Base-by-base conservation (phyloP, 257 asterid genomes). In the Phtheirospermum japonicum region DNA sequence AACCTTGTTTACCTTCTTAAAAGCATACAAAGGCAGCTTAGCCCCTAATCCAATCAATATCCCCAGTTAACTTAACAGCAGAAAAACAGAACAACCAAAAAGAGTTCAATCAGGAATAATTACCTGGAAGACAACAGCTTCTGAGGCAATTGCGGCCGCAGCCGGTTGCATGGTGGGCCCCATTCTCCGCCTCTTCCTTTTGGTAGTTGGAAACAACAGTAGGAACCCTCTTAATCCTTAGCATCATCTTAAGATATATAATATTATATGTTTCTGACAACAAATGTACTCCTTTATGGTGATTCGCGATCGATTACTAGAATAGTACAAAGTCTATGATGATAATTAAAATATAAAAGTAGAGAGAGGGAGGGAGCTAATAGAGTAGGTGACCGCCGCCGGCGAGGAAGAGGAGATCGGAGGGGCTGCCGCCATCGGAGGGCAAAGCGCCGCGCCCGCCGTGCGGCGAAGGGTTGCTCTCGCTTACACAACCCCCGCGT, bases 391-490 rank as follows among this genome's bases (percentile, higher is more conserved):
- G 34, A 66, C 96, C 98, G 64, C 98, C 96, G 82, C 95, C 98
- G 65, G 98, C 95, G 8, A 91, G 95, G 83, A 91, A 91, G 75
- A 88, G 96, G 75, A 91, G 96, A 86, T 91, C 96, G 75, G 98
- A 91, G 68, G 96, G 98, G 77, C 96, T 79, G 65, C 98, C 98
- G 85, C 98, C 98, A 84, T 91, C 95, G 28, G 98, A 91, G 31
- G 96, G 98, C 75, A 82, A 61, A 46, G 96, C 96, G 33, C 98
- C 98, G 61, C 96, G 96, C 40, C 98, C 98, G 55, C 98, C 96
- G 96, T 91, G 96, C 86, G 94, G 94, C 83, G 95, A 85, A 81
- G 96, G 94, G 69, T 75, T 85, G 84, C 68, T 85, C 67, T 61
- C 86, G 53, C 71, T 85, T 58, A 71, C 72, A 75, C 93, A 82